A percentile compares a stretch with the other conserved stretches of the same genome.
Evolutionary conservation across 2,329 filamentous ascomycete genomes (phyloP).

Genomic region (Albifimbria verrucaria): DNA sequence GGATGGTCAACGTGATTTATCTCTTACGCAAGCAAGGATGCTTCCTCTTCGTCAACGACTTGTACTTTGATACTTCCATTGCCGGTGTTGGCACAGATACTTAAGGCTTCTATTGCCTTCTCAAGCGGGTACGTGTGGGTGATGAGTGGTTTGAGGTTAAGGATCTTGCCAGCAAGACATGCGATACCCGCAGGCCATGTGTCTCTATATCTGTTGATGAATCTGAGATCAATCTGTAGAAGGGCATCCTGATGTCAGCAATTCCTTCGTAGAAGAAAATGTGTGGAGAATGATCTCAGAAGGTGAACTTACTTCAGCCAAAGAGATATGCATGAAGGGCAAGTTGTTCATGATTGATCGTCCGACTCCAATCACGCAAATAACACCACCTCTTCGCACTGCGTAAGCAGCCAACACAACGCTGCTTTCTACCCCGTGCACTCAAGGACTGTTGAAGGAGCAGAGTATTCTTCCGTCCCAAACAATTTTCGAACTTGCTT

Average conservation of each 20-base stretch:
- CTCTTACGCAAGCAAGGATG: neutral
- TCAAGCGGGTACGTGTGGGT: neutral
- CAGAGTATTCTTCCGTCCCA: neutral
- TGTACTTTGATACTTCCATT: neutral
- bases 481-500: neutral
- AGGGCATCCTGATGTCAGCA: neutral
- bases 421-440: neutral
- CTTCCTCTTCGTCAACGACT: neutral
- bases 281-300: neutral
- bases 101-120: neutral
- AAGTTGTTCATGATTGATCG: neutral
- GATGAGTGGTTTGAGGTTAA: neutral
- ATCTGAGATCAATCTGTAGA: conserved; percentile 58
- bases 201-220: conserved; percentile 69
- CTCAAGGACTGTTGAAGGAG: neutral
- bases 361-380: neutral
- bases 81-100: neutral
- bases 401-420: neutral
- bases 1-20: no score
- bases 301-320: neutral
- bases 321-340: neutral
- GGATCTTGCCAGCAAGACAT: conserved; percentile 53
- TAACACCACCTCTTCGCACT: neutral
- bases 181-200: conserved; percentile 67
- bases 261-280: neutral